Percentiles rank a stretch among this genome's conserved stretches.
These are phyloP conservation scores for Kazachstania psychrophila DNA, from an alignment of 805 yeast species.

Conservation along the genomic window DNA sequence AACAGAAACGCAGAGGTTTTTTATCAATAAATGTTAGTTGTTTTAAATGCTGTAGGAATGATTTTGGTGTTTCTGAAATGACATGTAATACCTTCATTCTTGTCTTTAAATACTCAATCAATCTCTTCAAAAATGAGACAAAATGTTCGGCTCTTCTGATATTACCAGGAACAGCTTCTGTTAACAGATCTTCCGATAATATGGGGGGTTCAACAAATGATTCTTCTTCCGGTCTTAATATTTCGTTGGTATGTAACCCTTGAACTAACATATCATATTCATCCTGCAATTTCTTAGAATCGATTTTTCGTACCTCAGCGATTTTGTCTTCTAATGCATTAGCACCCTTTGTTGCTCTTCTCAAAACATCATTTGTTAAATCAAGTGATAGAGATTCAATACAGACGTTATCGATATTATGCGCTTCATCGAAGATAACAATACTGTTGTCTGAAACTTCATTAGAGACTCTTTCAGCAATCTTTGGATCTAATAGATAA, in stretches of 20 bases:
- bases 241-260: slow-evolving; percentile 78
- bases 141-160: slow-evolving; percentile 96
- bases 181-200: slow-evolving; percentile 71
- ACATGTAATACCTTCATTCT: slow-evolving; percentile 97
- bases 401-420: slow-evolving; percentile 96
- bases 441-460: slow-evolving; percentile 89
- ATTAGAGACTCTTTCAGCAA: slow-evolving; percentile 87
- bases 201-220: slow-evolving; percentile 78
- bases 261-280: slow-evolving; percentile 88
- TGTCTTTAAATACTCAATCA: slow-evolving; percentile 89
- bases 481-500: slow-evolving; percentile 91
- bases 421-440: slow-evolving; percentile 96
- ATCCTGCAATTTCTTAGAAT: slow-evolving; percentile 72
- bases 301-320: slow-evolving; percentile 75
- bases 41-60: slow-evolving; percentile 85
- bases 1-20: slow-evolving; percentile 85
- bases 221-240: slow-evolving; percentile 43
- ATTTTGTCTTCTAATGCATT: slow-evolving; percentile 66
- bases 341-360: slow-evolving; percentile 84
- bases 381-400: slow-evolving; percentile 90
- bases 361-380: slow-evolving; percentile 79
- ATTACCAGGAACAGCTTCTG: slow-evolving; percentile 95
- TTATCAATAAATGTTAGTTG: slow-evolving; percentile 87
- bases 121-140: slow-evolving; percentile 82
- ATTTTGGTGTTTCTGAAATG: slow-evolving; percentile 93